Percentiles rank a stretch among this genome's conserved stretches.
phyloP scores from a whole-genome alignment of 306 rosid species.

The Macrotyloma uniflorum region DNA sequence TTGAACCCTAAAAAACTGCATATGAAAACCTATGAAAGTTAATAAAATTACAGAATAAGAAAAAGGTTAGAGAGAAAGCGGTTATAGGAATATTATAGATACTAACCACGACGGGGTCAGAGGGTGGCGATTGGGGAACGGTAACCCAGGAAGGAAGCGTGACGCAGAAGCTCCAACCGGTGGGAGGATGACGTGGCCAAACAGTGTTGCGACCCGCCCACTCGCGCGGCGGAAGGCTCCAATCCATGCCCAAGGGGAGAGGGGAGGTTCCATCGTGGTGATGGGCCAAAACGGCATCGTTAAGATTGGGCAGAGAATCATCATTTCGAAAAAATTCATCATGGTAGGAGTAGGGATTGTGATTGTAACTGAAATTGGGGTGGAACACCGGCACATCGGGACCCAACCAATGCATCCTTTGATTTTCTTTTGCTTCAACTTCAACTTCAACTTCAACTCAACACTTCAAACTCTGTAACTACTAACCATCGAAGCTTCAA shows the following conservation, averaged over 20 bases:
- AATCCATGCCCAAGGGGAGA: slow-evolving; percentile 93
- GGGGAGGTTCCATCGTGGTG: slow-evolving; percentile 93
- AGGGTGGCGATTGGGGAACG: slow-evolving; percentile 59
- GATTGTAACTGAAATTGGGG: slow-evolving; percentile 38
- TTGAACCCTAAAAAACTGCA: slow-evolving; percentile 86
- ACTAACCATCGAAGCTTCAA: background rate
- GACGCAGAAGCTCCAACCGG: slow-evolving; percentile 79
- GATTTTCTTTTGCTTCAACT: background rate
- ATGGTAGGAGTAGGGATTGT: background rate
- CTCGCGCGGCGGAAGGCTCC: slow-evolving; percentile 81
- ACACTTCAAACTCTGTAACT: background rate
- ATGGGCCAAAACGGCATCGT: slow-evolving; percentile 37
- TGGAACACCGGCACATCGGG: slow-evolving; percentile 58
- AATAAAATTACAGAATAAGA: background rate
- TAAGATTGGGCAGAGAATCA: background rate
- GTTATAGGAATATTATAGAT: background rate
- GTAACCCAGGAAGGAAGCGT: slow-evolving; percentile 76
- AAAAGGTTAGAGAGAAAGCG: background rate
- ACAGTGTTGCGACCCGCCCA: slow-evolving; percentile 71
- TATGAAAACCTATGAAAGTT: background rate
- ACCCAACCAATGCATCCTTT: slow-evolving; percentile 20
- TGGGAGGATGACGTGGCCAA: slow-evolving; percentile 76
- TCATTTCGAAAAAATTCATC: background rate
- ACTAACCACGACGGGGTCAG: slow-evolving; percentile 74
- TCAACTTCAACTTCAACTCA: background rate